Base-by-base conservation (phyloP, 208 protist species). In the Acanthamoeba divionensis region DNA sequence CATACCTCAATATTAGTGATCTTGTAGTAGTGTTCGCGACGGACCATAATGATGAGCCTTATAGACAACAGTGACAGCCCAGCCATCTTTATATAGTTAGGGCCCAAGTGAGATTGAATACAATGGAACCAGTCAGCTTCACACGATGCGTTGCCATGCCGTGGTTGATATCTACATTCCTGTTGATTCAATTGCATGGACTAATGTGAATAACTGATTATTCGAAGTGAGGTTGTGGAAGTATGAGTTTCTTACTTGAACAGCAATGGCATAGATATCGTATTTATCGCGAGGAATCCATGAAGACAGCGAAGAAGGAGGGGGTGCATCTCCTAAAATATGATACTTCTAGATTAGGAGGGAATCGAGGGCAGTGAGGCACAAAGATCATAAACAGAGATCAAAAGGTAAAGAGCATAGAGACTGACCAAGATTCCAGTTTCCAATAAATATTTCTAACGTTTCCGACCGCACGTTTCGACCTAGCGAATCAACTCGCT, bases 241-340 rank as follows among this genome's bases (percentile, higher is more conserved):
- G n/a, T n/a, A n/a, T n/a, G n/a, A n/a, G n/a, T n/a, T n/a, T n/a
- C n/a, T n/a, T n/a, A n/a, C n/a, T n/a, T n/a, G 18, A 4, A 89
- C 82, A 44, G 60, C 82, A 36, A 89, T 89, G 60, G 50, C 82
- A 63, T 89, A 89, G 60, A 89, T 73, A 36, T 89, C 82, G 62
- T 75, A 44, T 31, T 55, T 45, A 33, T 89, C 44, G 36, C 62
- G 54, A 29, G 82, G 82, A 44, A 89, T 89, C 82, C 82, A 89
- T 31, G 38, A 41, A 31, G 82, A 21, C 62, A 89, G 26, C 38
- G 82, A 89, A 24, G 26, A 26, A 57, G 82, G 82, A 29, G 82
- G 82, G 9, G 82, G 82, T 26, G 82, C 82, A 31, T 89, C 62
- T 12, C 80, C 80, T 69, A n/a, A 29, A 21, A 66, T 50, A n/a